Evolutionary conservation across 306 rosid species (phyloP), one percentile per base, ranked within the genome.

Genomic region (Neltuma alba): DNA sequence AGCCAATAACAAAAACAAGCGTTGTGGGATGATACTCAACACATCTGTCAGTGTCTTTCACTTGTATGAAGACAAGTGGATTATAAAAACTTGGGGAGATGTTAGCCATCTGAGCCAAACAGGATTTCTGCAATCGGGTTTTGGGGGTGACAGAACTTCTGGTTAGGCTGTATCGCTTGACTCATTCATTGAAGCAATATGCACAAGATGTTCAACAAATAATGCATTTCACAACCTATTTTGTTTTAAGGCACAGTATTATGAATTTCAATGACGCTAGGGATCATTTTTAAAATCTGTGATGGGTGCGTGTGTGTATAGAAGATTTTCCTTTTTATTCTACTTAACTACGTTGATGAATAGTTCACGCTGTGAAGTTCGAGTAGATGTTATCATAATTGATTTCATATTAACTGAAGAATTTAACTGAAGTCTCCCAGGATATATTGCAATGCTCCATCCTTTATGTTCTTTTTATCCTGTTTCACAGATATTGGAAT

Each of bases 61-160:
- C 86, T 79, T 92, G 79, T 81, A 84, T 74, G 93, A 87, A 27
- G 87, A 86, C 55, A 85, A 83, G 68, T 91, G 97, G 92, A 82
- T 82, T 79, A 25, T 95, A 62, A 82, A 90, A 83, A 62, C 84
- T 40, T 89, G 94, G 93, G 91, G 93, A 75, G 98, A 95, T 88
- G 88, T 93, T 81, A 83, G 87, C 78, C 98, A 95, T 88, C 89
- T 93, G 76, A 68, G 76, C 63, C 80, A 83, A 83, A 82, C 92
- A 50, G 91, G 63, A 45, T 86, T 73, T 90, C 91, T 93, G 40
- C 77, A 87, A 62, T 87, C 96, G 3, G 93, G 91, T 74, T 95
- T 92, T 83, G 97, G 99, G 27, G 99, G 99, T 79, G 97, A 90
- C 60, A 87, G 44, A 82, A 83, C 71, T 61, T 95, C 97, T 63